Evolutionary conservation across 2,329 filamentous ascomycete species (phyloP).

Genomic region (Bipolaris cookei): DNA sequence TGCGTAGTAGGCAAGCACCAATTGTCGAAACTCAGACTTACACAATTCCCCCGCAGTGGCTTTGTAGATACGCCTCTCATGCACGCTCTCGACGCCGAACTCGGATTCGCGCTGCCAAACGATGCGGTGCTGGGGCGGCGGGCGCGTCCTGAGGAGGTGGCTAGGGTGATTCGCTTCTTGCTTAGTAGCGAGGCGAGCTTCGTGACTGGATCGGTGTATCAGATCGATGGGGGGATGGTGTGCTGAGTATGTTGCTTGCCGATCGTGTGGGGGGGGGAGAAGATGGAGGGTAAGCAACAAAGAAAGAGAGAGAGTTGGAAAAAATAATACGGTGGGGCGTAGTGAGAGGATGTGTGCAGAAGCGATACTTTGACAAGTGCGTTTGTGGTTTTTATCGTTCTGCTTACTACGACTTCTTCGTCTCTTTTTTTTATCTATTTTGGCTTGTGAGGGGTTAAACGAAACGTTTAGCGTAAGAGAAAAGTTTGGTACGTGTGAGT

Average conservation of each 20-base stretch:
- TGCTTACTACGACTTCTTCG: no score
- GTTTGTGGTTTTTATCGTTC: not conserved
- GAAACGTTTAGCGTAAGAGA: not conserved
- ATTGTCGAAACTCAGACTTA: no score
- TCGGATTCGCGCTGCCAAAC: constrained; percentile 14
- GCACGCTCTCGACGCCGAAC: constrained; percentile 3
- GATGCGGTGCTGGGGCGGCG: constrained; percentile 18
- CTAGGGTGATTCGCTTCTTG: constrained; percentile 24
- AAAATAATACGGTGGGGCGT: not conserved
- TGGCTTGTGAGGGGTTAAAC: not conserved
- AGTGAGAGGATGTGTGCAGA: not conserved
- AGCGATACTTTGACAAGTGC: not conserved
- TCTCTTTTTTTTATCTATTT: not conserved
- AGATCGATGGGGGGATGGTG: constrained; percentile 25
- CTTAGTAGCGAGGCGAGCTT: constrained; percentile 28
- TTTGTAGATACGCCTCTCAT: constrained; percentile 27
- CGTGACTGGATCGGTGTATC: constrained; percentile 24
- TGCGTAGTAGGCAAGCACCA: not conserved
- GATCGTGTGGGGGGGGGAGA: not conserved
- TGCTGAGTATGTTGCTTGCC: constrained; percentile 11
- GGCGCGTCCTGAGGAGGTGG: constrained; percentile 22
- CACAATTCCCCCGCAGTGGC: constrained; percentile 7
- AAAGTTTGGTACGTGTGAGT: not conserved
- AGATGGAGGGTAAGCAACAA: not conserved
- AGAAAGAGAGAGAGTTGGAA: not conserved